Base-by-base conservation (phyloP, 2,329 filamentous ascomycete genomes). In the Fusarium foetens region DNA sequence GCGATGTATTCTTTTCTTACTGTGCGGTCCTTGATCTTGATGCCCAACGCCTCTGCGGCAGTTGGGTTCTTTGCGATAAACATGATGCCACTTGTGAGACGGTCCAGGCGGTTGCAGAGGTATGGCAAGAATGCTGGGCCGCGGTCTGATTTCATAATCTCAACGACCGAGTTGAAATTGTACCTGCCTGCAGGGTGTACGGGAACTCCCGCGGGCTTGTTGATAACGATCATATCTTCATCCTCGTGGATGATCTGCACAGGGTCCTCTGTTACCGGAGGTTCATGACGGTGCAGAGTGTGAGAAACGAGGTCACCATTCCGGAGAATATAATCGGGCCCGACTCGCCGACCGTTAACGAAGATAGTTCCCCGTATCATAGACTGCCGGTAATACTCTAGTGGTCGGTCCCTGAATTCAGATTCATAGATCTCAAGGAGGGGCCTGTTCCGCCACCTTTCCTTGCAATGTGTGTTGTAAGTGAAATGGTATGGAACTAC, bases 1-100 rank as follows among this genome's bases (percentile, higher is more conserved):
- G 95, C 95, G 29, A 99, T 86, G 78, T 99, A 99, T 81, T 99
- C 96, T 80, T 99, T 99, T 75, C 94, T 91, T 41, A 99, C 93
- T 1, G 92, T 95, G 39, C 96, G 88, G 9, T 88, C 88, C 73
- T 90, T 89, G 65, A 99, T 93, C 81, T 97, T 93, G 45, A 87
- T 84, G 60, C 91, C 90, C 74, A 99, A 87, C 36, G 86, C 86
- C 72, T 95, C 94, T 1, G 96, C 95, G 0, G 93, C 93, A 77
- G 90, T 89, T 41, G 91, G 87, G 71, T 93, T 91, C 83, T 99
- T 99, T 33, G 92, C 96, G 75, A 99, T 91, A 81, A 99, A 99
- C 95, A 99, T 98, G 79, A 99, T 93, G 53, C 96, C 96, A 76
- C 94, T 97, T 0, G 96, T 99, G 76, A 99, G 84, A 58, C 96